These are phyloP conservation scores for Neopestalotiopsis rosae DNA, from an alignment of 2,329 filamentous ascomycete genomes.

Conservation along the genomic window DNA sequence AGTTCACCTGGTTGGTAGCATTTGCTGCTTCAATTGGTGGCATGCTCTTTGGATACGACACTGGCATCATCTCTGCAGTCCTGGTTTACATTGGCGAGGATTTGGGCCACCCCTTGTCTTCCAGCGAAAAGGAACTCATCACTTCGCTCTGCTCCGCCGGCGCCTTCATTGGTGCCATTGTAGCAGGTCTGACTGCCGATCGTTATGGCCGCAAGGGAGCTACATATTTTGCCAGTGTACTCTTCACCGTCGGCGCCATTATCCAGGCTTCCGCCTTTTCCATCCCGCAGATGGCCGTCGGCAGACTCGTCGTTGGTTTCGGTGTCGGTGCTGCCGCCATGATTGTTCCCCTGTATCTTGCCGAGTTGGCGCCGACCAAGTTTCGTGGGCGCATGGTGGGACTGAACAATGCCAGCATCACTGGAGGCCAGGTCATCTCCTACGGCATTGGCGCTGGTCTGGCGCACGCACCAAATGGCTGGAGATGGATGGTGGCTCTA, in stretches of 20 bases:
- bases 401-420: neutral
- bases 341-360: constrained; percentile 36
- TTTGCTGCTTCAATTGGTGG: constrained; percentile 8
- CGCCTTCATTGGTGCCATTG: constrained; percentile 48
- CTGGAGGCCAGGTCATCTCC: neutral
- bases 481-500: neutral
- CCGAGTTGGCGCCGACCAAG: neutral
- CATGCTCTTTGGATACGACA: neutral
- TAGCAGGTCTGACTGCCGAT: constrained; percentile 42
- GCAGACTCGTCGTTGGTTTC: constrained; percentile 52
- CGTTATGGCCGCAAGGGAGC: constrained; percentile 43
- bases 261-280: constrained; percentile 41
- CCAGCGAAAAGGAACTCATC: constrained; percentile 42
- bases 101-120: constrained; percentile 36
- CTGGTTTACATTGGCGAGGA: neutral
- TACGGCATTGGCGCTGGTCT: neutral
- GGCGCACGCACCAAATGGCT: neutral
- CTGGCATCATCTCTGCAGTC: neutral
- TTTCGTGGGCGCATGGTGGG: neutral
- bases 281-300: constrained; percentile 48
- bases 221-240: constrained; percentile 45
- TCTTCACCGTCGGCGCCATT: constrained; percentile 44
- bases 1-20: neutral
- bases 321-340: constrained; percentile 54
- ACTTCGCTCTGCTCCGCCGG: constrained; percentile 37